Evolutionary conservation across 2,329 filamentous ascomycete species (phyloP).

Genomic region (Nemania sp.): DNA sequence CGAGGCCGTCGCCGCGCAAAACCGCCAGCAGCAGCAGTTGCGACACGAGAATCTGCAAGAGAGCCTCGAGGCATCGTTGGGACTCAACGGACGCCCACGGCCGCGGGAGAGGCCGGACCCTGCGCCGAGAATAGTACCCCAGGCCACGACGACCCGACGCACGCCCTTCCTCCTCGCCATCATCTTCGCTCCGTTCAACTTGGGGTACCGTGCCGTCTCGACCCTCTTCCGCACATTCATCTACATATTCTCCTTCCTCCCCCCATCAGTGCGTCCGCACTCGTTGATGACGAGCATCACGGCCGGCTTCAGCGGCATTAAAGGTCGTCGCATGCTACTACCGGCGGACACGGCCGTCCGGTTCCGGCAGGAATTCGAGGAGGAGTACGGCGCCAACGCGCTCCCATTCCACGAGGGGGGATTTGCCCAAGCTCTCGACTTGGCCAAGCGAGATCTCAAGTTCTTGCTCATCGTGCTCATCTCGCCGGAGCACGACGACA

Average conservation of each 20-base stretch:
- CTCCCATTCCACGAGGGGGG: slow-evolving; percentile 85
- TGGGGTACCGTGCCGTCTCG: slow-evolving; percentile 74
- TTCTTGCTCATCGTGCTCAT: slow-evolving; percentile 87
- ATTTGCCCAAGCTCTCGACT: slow-evolving; percentile 88
- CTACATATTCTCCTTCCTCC: slow-evolving; percentile 80
- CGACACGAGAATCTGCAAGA: slow-evolving; percentile 77
- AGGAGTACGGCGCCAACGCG: slow-evolving; percentile 77
- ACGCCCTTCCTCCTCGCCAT: slow-evolving; percentile 78
- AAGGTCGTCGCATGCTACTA: slow-evolving; percentile 74
- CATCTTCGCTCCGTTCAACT: slow-evolving; percentile 78
- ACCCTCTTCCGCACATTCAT: slow-evolving; percentile 73
- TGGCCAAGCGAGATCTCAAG: slow-evolving; percentile 87
- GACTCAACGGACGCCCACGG: slow-evolving; percentile 40
- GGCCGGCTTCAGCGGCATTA: slow-evolving; percentile 61
- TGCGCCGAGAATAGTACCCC: slow-evolving; percentile 86
- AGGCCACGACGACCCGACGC: slow-evolving; percentile 68
- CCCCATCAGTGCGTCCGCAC: slow-evolving; percentile 63
- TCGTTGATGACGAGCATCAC: slow-evolving; percentile 58
- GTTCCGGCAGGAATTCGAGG: slow-evolving; percentile 92
- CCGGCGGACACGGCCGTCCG: slow-evolving; percentile 86
- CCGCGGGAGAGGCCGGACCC: slow-evolving; percentile 56
- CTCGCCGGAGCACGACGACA: slow-evolving; percentile 95
- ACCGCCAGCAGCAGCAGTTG: slow-evolving; percentile 63
- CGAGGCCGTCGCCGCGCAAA: slow-evolving; percentile 70
- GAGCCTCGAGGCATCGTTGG: slow-evolving; percentile 52